Evolutionary conservation across 805 yeast species (phyloP), one percentile per base, ranked within the genome.

Genomic region (Candida easanensis): DNA sequence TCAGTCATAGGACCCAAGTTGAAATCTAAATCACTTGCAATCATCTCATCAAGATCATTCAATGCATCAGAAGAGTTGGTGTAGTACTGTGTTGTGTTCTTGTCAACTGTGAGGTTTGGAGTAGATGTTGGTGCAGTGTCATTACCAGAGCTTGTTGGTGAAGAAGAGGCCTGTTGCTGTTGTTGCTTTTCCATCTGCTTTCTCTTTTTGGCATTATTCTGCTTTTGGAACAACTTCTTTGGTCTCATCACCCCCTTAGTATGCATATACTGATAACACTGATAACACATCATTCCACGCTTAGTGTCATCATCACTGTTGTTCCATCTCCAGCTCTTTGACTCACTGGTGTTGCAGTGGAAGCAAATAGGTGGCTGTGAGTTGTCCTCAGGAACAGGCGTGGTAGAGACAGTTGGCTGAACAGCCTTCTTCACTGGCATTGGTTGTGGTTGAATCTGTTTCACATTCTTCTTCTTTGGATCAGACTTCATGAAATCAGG

Each of bases 11-110:
- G 63, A 2, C 54, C 61, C 45, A 50, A 48, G 22, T 46, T 48
- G 40, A 58, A 55, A 54, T 54, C 69, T 57, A 56, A 51, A 27
- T 61, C 62, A 50, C 49, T 57, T 30, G 21, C 19, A 44, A 51
- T 57, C 48, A 54, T 53, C 32, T 56, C 59, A 30, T 53, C 56
- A 63, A 65, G 70, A 58, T 66, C 44, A 73, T 73, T 39, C 72
- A 76, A 6, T 11, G 57, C 52, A 46, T 57, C 56, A 32, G 65
- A 53, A 2, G 60, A 56, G 38, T 50, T 45, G 32, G 41, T 45
- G 26, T 50, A 40, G 36, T 41, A 44, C 9, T 40, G 46, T 18
- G 52, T 40, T 3, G 45, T 17, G 16, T 34, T 26, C 16, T 39
- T 39, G 11, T 42, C 43, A 8, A 26, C 38, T 5, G 39, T 18